Base-by-base conservation (phyloP, 2,329 filamentous ascomycete genomes). In the Epichloe elymi region DNA sequence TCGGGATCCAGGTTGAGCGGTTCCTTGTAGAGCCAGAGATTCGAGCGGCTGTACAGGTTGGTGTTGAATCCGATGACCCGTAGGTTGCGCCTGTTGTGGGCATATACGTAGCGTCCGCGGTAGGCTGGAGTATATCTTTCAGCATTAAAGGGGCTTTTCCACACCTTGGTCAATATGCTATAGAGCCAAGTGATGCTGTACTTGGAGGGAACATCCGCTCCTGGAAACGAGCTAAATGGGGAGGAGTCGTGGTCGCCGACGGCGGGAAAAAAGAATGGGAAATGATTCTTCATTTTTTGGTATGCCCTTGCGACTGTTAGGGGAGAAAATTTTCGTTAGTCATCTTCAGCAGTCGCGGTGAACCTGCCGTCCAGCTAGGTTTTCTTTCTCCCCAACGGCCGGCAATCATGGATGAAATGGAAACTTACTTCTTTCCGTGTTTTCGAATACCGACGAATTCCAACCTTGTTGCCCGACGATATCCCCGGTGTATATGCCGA, bases 11-110 rank as follows among this genome's bases (percentile, higher is more conserved):
- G 2, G 4, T 33, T 2, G 1, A 47, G 7, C 7, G 37, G 14
- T 2, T 42, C 36, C 30, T 15, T 7, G 26, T 51, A 80, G 30
- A 75, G 60, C 65, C 72, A 77, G 59, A 74, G 75, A 63, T 81
- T 80, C 51, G 71, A 63, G 19, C 67, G 70, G 61, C 80, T 80
- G 63, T 74, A 79, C 53, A 79, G 61, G 58, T 79, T 77, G 26
- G 74, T 79, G 65, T 76, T 80, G 56, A 80, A 63, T 4, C 75
- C 78, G 58, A 80, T 78, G 56, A 80, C 63, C n/a, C 74, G 70
- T 23, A 80, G 63, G 52, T 74, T 72, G 65, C 37, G 14, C 4
- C 10, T 17, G 3, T 23, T 5, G 12, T 4, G 4, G 17, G 7
- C 1, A 23, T 36, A 46, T 1, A 23, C 12, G 30, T 50, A 50